Evolutionary conservation across 179 eudicot genomes (phyloP).

Genomic region (Actinidia arguta): DNA sequence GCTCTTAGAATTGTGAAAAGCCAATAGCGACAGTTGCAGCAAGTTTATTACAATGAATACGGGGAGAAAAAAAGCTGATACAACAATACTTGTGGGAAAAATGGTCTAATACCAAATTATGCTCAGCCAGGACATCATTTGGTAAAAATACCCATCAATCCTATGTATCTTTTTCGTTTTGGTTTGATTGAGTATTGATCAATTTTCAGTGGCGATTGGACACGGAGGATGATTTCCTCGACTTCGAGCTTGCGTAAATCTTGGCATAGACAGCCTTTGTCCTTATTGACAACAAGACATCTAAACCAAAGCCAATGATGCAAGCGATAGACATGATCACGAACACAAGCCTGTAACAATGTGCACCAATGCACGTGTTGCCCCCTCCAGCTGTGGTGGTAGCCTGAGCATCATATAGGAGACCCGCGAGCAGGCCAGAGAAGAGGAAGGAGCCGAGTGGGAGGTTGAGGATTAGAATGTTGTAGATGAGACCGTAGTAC

Average conservation of each 20-base stretch:
- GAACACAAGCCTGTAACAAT: constrained; percentile 85
- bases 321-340: constrained; percentile 79
- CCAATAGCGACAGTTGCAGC: no score
- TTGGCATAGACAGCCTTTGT: constrained; percentile 66
- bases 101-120: no score
- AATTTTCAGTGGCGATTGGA: background rate
- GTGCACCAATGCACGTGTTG: constrained; percentile 77
- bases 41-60: no score
- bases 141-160: no score
- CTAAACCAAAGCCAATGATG: constrained; percentile 72
- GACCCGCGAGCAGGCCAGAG: constrained; percentile 86
- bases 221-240: constrained; percentile 34
- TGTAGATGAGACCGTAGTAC: constrained; percentile 89
- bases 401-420: constrained; percentile 77
- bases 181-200: no score
- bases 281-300: constrained; percentile 57
- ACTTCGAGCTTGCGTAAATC: constrained; percentile 56
- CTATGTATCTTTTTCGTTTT: no score
- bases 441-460: constrained; percentile 95
- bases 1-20: no score
- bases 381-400: constrained; percentile 73
- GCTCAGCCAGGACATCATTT: no score
- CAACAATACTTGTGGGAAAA: no score
- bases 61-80: no score
- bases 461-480: constrained; percentile 77